Evolutionary conservation across 441 rosid species (phyloP).

Genomic region (Viola pubescens): DNA sequence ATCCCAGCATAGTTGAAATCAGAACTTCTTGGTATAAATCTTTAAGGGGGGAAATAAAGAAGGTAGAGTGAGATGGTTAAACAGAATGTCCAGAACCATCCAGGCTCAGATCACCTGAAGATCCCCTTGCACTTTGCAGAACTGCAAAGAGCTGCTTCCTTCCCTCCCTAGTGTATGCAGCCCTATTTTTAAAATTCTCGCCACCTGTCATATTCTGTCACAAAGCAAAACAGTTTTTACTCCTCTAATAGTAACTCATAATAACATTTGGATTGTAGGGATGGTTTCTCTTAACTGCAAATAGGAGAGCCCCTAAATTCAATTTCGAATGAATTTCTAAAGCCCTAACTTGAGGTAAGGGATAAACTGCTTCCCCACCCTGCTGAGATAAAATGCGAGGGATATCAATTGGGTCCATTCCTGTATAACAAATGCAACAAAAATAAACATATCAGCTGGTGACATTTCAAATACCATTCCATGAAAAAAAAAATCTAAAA

Average conservation of each 20-base stretch:
- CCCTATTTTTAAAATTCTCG: conserved; percentile 69
- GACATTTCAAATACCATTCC: conserved; percentile 2
- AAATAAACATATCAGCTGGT: conserved; percentile 14
- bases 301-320: conserved; percentile 78
- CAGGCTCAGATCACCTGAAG: conserved; percentile 65
- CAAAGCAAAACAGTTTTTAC: neutral
- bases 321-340: conserved; percentile 93
- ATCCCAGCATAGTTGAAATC: neutral
- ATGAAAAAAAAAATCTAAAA: conserved; percentile 1
- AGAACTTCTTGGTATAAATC: too few species aligned
- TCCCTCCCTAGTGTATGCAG: conserved; percentile 92
- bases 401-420: conserved; percentile 83
- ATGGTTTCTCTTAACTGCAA: conserved; percentile 65
- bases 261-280: conserved; percentile 14
- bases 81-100: conserved; percentile 7
- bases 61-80: conserved; percentile 1
- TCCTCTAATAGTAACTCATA: neutral
- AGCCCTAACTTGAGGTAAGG: conserved; percentile 75
- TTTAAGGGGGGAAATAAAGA: too few species aligned
- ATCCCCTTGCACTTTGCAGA: conserved; percentile 98
- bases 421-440: conserved; percentile 37
- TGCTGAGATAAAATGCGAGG: conserved; percentile 90
- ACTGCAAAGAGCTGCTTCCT: conserved; percentile 98
- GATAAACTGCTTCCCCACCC: conserved; percentile 98
- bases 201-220: conserved; percentile 58